Evolutionary conservation across 75 land plant genomes (phyloP).

Genomic region (Sequoiadendron giganteum): DNA sequence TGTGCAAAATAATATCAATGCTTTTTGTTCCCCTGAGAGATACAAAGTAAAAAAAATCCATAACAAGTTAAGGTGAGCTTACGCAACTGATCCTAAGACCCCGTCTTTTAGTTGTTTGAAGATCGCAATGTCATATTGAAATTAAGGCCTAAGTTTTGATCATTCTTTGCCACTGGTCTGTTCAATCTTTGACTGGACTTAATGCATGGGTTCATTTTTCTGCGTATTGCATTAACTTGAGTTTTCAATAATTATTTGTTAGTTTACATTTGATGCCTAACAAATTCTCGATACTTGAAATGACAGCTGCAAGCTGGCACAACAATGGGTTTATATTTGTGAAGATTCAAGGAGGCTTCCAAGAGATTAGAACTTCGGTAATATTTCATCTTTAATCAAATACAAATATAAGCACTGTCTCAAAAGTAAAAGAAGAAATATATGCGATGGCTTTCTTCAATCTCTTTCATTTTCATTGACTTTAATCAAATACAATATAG

Average conservation of each 20-base stretch:
- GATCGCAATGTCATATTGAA: too few relatives aligned
- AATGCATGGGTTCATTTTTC: not conserved
- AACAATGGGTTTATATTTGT: constrained; percentile 73
- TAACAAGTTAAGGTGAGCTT: not conserved
- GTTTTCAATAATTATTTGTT: not conserved
- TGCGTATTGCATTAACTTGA: not conserved
- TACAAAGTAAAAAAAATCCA: not conserved
- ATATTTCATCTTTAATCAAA: constrained; percentile 18
- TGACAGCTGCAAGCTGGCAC: constrained; percentile 52
- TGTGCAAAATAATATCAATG: not conserved
- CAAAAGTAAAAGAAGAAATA: not conserved
- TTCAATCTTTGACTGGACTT: not conserved
- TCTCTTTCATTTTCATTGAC: not conserved
- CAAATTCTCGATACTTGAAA: not conserved
- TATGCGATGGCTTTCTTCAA: not conserved
- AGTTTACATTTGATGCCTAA: not conserved
- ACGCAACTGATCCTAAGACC: not conserved
- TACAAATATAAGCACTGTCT: not conserved
- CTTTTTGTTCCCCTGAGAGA: not conserved
- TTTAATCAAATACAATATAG: not conserved
- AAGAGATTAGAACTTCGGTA: constrained; percentile 85
- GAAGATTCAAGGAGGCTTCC: constrained; percentile 77
- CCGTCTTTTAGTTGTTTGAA: not conserved
- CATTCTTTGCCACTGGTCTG: not conserved
- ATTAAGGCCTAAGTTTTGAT: not conserved